Base-by-base conservation (phyloP, 129 eudicot genomes). In the Cynara cardunculus region DNA sequence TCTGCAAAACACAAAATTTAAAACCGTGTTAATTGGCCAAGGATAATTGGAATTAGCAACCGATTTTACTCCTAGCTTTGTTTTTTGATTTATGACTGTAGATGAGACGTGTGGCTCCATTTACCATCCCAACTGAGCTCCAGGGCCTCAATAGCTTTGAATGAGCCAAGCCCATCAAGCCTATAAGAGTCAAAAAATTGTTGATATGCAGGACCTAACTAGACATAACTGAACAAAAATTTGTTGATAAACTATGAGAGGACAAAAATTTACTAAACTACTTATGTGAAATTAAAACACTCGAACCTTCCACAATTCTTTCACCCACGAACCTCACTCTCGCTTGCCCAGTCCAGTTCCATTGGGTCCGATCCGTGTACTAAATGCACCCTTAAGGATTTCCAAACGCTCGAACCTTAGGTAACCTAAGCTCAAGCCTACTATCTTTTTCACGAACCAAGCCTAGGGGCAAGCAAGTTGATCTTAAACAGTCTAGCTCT, bases 1-100 rank as follows among this genome's bases (percentile, higher is more conserved):
- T 28, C 88, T 89, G 74, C 73, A 70, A 77, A 77, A 70, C 31
- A 26, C 18, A 59, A 30, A 3, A 74, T 26, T 8, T 7, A 77
- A 26, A 24, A 1, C 16, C 1, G 7, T 56, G 69, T 75, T 75
- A 75, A 27, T 5, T 3, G 12, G 35, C 19, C 27, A 68, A 14
- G 5, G 12, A 68, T 26, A 5, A 21, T 21, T 14, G 37, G 8
- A 68, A 68, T 68, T 26, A 12, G 3, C 22, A 26, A 11, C 37
- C 7, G 22, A 53, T 53, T 53, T 53, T 53, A 53, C 22, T 56
- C 65, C 65, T n/a, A 41, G 53, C 53, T 41, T 39, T 12, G 18
- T 41, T 41, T 1, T 11, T 41, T 18, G 3, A 41, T 41, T 41
- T 41, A 41, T 41, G 3, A 41, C 18, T 41, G 53, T 12, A 41